These are phyloP conservation scores for Lachancea fermentati DNA, from an alignment of 805 yeast species.

Conservation along the genomic window DNA sequence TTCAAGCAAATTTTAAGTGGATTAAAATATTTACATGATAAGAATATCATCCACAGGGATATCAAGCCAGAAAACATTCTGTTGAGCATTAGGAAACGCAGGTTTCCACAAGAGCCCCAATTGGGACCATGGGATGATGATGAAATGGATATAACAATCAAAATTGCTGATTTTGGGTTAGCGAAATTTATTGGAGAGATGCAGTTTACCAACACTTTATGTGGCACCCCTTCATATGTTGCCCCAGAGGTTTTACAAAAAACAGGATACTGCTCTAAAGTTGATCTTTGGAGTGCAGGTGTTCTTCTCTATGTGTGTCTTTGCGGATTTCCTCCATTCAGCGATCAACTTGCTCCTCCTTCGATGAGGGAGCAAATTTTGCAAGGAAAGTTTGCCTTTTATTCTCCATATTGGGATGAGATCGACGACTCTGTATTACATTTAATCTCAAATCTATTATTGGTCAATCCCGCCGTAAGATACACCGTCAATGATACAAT, in stretches of 20 bases:
- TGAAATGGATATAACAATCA: constrained; percentile 59
- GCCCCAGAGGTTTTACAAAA: constrained; percentile 71
- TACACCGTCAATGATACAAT: constrained; percentile 82
- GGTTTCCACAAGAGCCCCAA: constrained; percentile 25
- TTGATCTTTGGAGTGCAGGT: constrained; percentile 80
- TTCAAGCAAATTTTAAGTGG: constrained; percentile 65
- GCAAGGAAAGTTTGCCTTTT: constrained; percentile 63
- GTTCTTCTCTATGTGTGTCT: constrained; percentile 71
- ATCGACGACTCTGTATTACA: constrained; percentile 62
- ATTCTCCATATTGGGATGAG: constrained; percentile 74
- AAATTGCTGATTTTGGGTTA: constrained; percentile 79
- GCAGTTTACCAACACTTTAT: constrained; percentile 68
- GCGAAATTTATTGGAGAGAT: constrained; percentile 60
- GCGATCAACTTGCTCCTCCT: constrained; percentile 78
- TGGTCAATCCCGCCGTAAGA: constrained; percentile 61
- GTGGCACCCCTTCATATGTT: constrained; percentile 86
- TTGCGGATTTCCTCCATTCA: constrained; percentile 82
- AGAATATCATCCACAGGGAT: constrained; percentile 71
- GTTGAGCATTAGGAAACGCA: constrained; percentile 43
- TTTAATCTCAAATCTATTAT: constrained; percentile 54
- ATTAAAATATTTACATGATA: constrained; percentile 57
- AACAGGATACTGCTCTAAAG: constrained; percentile 59
- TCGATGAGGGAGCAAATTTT: constrained; percentile 69
- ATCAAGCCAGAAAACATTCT: constrained; percentile 74
- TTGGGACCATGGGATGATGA: constrained; percentile 42